Percentiles rank a stretch among this genome's conserved stretches.
Conservation (phyloP, 805 yeast species). For the Candida alai region DNA sequence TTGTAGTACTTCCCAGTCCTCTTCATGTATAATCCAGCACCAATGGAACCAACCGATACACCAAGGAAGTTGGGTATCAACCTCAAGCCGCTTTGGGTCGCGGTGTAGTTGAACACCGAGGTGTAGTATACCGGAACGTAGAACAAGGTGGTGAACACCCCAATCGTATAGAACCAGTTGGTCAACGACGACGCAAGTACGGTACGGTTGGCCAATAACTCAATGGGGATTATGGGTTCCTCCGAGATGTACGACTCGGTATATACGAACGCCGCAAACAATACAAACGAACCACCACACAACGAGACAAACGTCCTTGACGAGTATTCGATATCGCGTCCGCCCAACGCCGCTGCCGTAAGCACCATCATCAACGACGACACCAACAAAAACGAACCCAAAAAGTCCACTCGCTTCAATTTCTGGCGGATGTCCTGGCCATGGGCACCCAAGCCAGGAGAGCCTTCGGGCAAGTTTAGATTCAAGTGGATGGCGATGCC, state of each 20-base stretch:
- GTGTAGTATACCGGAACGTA: constrained; percentile 68
- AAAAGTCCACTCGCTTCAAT: constrained; percentile 58
- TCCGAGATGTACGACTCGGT: constrained; percentile 49
- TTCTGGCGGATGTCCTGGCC: constrained; percentile 45
- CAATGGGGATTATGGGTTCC: constrained; percentile 68
- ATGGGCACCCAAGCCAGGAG: constrained; percentile 51
- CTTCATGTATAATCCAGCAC: constrained; percentile 64
- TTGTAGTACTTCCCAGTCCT: constrained; percentile 60
- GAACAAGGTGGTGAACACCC: constrained; percentile 57
- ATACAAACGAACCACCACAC: constrained; percentile 27
- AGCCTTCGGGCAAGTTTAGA: constrained; percentile 49
- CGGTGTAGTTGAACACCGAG: constrained; percentile 48
- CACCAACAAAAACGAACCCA: constrained; percentile 63
- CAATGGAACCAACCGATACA: constrained; percentile 62
- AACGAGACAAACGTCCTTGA: constrained; percentile 37
- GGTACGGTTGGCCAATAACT: constrained; percentile 54
- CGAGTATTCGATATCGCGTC: constrained; percentile 48
- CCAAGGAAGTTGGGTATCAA: constrained; percentile 66
- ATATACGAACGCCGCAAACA: constrained; percentile 43
- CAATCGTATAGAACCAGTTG: constrained; percentile 70
- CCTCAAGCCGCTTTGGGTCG: constrained; percentile 57
- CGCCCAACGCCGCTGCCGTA: constrained; percentile 65
- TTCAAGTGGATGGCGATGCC: constrained; percentile 33
- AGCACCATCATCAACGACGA: constrained; percentile 54
- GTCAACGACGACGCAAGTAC: constrained; percentile 62